Evolutionary conservation across 805 yeast species (phyloP), one percentile per base, ranked within the genome.

Genomic region (Suhomyces sp.): DNA sequence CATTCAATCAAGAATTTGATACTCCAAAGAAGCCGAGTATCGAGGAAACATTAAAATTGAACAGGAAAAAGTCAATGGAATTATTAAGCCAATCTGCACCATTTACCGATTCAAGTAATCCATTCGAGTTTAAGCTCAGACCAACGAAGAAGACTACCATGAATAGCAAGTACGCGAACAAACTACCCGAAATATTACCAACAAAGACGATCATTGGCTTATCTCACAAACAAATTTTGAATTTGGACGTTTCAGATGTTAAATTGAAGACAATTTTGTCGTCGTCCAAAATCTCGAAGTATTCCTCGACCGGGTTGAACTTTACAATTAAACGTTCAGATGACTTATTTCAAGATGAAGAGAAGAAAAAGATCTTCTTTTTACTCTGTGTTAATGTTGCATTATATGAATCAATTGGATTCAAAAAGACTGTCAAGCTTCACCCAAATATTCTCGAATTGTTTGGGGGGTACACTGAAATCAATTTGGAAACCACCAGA

Each of bases 191-290:
- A 33, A 51, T 64, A 18, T 51, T 38, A 17, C 63, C 68, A 3
- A 54, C 50, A 26, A 59, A 60, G 29, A 63, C 68, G 4, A 63
- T 65, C 22, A 57, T 62, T 33, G 72, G 72, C 2, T 48, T 65
- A 22, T 51, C 60, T 2, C 63, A 59, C 36, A 46, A 51, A 31
- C 70, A 65, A 39, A 60, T 65, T 17, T 48, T 60, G 32, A 52
- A 51, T 19, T 49, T 60, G 27, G 56, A 51, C 18, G 39, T 47
- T 15, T 47, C 54, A n/a, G 70, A 65, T 48, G 67, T 65, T 27
- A 65, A 65, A 40, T 42, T 62, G 28, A 65, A 65, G 38, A 57
- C 63, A 19, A 57, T 65, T 24, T 45, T 55, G 9, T 48, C 58
- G n/a, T 57, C 63, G 38, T 53, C 65, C 9, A 51, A 46, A 26